phyloP scores from a whole-genome alignment of 305 asterid species.

The Salvia sclarea region DNA sequence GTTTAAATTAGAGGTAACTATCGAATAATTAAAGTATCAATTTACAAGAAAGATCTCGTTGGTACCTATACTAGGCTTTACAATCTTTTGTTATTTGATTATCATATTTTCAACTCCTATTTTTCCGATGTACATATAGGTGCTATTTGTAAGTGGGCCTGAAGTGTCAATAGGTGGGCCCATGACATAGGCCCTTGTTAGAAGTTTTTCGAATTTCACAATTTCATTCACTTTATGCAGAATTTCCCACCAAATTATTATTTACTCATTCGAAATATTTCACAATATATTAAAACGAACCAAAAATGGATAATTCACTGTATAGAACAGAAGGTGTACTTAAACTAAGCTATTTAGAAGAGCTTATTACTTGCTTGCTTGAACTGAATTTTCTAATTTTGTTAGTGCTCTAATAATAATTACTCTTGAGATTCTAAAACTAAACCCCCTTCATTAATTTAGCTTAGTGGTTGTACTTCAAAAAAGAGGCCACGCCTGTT shows the following conservation, averaged over 20 bases:
- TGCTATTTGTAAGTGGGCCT: constrained; percentile 12
- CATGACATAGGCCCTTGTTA: background rate
- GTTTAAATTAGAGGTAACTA: background rate
- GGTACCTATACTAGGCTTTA: background rate
- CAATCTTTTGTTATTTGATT: background rate
- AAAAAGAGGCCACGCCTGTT: too few relatives aligned
- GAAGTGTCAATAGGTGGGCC: constrained; percentile 1
- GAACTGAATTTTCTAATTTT: background rate
- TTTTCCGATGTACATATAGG: background rate
- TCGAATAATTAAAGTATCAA: background rate
- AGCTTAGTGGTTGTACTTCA: too few relatives aligned
- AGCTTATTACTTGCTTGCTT: too few relatives aligned
- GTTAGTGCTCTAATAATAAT: constrained; percentile 8
- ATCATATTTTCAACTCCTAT: background rate
- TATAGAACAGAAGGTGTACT: too few relatives aligned
- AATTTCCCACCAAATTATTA: too few relatives aligned
- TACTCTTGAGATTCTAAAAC: constrained; percentile 5
- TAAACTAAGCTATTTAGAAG: too few relatives aligned
- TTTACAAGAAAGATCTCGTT: background rate
- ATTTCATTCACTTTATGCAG: background rate
- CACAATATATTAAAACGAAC: too few relatives aligned
- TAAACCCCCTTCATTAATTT: too few relatives aligned
- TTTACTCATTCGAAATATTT: too few relatives aligned
- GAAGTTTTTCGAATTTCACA: background rate
- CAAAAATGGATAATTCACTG: too few relatives aligned